Evolutionary conservation across 2,329 filamentous ascomycete species (phyloP), one percentile per base, ranked within the genome.

Genomic region (Aurifilum marmelostoma): DNA sequence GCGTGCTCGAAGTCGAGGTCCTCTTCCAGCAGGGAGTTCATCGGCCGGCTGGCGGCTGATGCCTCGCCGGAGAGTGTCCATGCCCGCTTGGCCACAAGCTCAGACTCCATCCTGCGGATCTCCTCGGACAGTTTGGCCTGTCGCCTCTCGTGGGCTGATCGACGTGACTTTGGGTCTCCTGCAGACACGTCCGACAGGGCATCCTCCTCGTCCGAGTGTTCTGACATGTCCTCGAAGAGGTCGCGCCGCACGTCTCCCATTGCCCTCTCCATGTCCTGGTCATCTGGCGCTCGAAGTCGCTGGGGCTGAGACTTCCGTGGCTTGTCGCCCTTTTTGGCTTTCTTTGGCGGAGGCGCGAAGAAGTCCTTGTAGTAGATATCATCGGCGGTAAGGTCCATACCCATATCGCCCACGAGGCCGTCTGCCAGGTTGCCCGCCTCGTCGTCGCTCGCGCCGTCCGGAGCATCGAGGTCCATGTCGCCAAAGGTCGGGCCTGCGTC

Each of bases 1-100:
- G 93, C 89, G 75, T 97, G 90, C 81, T 99, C 96, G 77, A 98
- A 99, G 73, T 98, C 95, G 34, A 99, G 87, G 75, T 98, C 94
- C 81, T 98, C 89, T 77, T 98, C 94, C 1, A 99, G 88, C 2
- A 99, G 86, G 0, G 95, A 97, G 82, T 99, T 98, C 66, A 93
- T 78, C 0, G 96, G 96, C 47, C 96, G 88, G 73, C 96, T 93
- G 0, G 85, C 85, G 1, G 93, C 95, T 63, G 89, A 87, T 5
- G 94, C 94, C 84, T 99, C 96, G 76, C 96, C 96, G 12, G 91
- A 87, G 65, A 98, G 83, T 24, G 92, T 92, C 96, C 96, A 99
- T 75, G 95, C 89, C 69, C 94, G 91, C 80, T 97, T 97, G 39
- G 92, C 91, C 0, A 98, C 91, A 67, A 94, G 95, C 37, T 91